A percentile compares a stretch with the other conserved stretches of the same genome.
phyloP scores from a whole-genome alignment of 1,284 basidiomycete genomes.

The Ustilago hordei region DNA sequence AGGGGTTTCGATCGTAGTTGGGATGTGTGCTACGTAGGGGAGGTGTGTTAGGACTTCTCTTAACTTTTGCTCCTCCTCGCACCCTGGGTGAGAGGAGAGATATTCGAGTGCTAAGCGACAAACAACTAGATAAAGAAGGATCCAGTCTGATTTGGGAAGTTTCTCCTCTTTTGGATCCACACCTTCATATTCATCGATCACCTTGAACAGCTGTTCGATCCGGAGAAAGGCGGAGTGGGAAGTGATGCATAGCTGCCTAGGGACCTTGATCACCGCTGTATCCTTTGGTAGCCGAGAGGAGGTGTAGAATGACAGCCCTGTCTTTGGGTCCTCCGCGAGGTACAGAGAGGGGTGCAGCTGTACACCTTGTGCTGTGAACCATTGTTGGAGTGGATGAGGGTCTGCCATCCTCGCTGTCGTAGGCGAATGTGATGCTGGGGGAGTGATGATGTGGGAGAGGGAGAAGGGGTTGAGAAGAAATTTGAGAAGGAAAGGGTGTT shows the following conservation, averaged over 20 bases:
- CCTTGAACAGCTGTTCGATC: slow-evolving; percentile 2
- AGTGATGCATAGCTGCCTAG: slow-evolving; percentile 35
- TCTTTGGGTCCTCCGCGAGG: slow-evolving; percentile 23
- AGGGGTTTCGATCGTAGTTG: slow-evolving; percentile 40
- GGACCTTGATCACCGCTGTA: slow-evolving; percentile 34
- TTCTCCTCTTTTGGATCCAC: background rate
- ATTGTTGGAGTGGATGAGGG: slow-evolving; percentile 15
- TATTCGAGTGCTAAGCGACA: slow-evolving; percentile 13
- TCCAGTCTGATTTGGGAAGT: slow-evolving; percentile 34
- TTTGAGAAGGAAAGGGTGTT: slow-evolving; percentile 9
- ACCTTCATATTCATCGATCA: background rate
- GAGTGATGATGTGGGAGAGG: background rate
- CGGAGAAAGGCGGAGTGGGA: slow-evolving; percentile 9
- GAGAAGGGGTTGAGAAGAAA: slow-evolving; percentile 4
- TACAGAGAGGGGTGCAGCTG: slow-evolving; percentile 23
- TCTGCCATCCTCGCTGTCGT: background rate
- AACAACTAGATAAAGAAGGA: slow-evolving; percentile 40
- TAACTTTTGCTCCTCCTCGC: background rate
- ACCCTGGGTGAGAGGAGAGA: background rate
- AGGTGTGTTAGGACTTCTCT: slow-evolving; percentile 18
- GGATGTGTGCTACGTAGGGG: slow-evolving; percentile 51
- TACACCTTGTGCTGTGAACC: slow-evolving; percentile 31
- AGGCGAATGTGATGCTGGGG: background rate
- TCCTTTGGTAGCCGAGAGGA: slow-evolving; percentile 11
- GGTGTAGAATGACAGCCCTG: slow-evolving; percentile 40